Base-by-base conservation (phyloP, 768 basidiomycete genomes). In the Panaeolus cyanescens region DNA sequence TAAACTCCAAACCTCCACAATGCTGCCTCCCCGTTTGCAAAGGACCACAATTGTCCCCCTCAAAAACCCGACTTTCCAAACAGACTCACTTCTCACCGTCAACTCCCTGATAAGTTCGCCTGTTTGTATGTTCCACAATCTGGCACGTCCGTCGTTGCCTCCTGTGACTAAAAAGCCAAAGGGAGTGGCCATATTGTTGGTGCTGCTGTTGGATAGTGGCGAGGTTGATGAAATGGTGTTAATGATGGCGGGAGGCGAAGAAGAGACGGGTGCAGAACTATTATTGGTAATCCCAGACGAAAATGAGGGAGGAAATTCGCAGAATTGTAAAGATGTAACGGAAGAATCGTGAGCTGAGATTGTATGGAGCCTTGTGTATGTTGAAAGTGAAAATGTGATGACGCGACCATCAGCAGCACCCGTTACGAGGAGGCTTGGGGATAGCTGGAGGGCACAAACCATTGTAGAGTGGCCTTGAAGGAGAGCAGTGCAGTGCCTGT, bases 401-500 rank as follows among this genome's bases (percentile, higher is more conserved):
- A 80, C 76, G 1, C 93, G 87, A 3, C 96, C 96, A 67, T 96
- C 95, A 1, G 95, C 93, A 5, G 90, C 91, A 56, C 92, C 93
- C 0, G 94, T 95, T 30, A 88, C 87, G 60, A 95, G 87, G 45
- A 87, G 95, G 78, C 68, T 94, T 91, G 65, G 7, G 1, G 63
- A 56, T 4, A 64, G 28, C 22, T 95, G 92, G 12, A 98, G 79
- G 69, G 95, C 92, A 65, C 94, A 96, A 31, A 98, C 93, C 58
- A 98, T 89, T 1, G 92, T 89, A 0, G 93, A 95, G 74, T 98
- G 96, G 3, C 92, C 95, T 75, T 93, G 91, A 0, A 98, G 81
- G 17, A 95, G 83, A 1, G 95, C 95, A 9, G 89, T 69, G 70
- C 95, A 96, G 59, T 87, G 79, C 6, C 93, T 95, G 45, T 28